A percentile compares a stretch with the other conserved stretches of the same genome.
phyloP scores from a whole-genome alignment of 2,329 filamentous ascomycete species.

The Orbilia javanica region DNA sequence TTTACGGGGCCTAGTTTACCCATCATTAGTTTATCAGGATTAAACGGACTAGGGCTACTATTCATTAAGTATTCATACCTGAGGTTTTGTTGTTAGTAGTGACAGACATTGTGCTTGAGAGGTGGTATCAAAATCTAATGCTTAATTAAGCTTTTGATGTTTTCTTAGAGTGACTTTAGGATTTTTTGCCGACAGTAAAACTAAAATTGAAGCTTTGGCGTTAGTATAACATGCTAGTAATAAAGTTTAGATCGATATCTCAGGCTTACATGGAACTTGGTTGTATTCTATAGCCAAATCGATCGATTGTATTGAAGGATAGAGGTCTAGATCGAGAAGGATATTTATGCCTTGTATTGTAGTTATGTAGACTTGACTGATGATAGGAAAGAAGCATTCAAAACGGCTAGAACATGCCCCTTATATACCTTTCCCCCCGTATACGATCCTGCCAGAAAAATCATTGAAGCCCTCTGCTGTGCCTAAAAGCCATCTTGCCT shows the following conservation, averaged over 20 bases:
- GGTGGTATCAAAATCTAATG: neutral
- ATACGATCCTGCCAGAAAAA: neutral
- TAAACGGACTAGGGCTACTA: neutral
- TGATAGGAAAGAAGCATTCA: neutral
- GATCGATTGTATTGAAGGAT: too few relatives aligned
- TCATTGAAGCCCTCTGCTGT: slow-evolving; percentile 1
- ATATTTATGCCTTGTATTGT: neutral
- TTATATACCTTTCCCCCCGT: slow-evolving; percentile 5
- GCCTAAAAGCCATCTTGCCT: slow-evolving; percentile 12
- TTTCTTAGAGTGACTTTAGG: neutral
- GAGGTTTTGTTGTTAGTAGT: neutral
- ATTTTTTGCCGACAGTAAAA: too few relatives aligned
- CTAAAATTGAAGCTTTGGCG: too few relatives aligned
- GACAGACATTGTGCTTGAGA: neutral
- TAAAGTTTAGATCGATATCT: neutral
- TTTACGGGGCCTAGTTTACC: neutral
- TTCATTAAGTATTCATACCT: neutral
- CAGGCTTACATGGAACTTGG: neutral
- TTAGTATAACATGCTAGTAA: neutral
- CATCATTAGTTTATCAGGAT: neutral
- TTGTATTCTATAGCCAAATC: neutral
- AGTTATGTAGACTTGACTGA: neutral
- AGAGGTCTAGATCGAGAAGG: neutral
- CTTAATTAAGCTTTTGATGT: neutral
- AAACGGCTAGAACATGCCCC: neutral